Evolutionary conservation across 2,329 filamentous ascomycete genomes (phyloP), one percentile per base, ranked within the genome.

Genomic region (Penicillium hordei): DNA sequence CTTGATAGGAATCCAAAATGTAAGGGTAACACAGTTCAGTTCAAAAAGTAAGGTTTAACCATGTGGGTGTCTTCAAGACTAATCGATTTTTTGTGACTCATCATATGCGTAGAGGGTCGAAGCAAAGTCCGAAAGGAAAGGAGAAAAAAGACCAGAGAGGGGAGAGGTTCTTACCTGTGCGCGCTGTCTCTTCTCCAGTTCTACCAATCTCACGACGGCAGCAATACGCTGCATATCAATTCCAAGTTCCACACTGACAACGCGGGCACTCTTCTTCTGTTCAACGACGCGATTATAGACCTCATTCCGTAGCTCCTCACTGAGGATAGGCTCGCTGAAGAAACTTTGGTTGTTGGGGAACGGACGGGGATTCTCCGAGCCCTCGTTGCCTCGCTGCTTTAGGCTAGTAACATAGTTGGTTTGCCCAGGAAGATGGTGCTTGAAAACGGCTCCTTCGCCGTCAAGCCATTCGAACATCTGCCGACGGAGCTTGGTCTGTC

Each of bases 31-130:
- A 49, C 60, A 57, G 40, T 60, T 67, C 68, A 72, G 69, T 62
- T 53, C 49, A 55, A 65, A 60, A 65, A 66, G 88, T 85, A 87
- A 85, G 83, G 83, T 84, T 69, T 75, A 76, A 75, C 68, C 78
- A 97, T 64, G 65, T 69, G 75, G 80, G 76, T 87, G 93, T 97
- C 93, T 96, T 97, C 83, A 95, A 96, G 93, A 97, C 93, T 97
- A 96, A 97, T 97, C 93, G 93, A 85, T 86, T 87, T 86, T 84
- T 80, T 75, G 83, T 85, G 78, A 81, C 83, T 90, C 87, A 89
- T 89, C 87, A 89, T 81, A 62, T 66, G 57, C 55, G 48, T 51
- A 48, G 45, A 61, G 52, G 40, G 21, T 12, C n/a, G 36, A 39
- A 42, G 53, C 55, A 31, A 33, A 42, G 46, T 10, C 38, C 39